A percentile compares a stretch with the other conserved stretches of the same genome.
These are phyloP conservation scores for Coprinopsis marcescibilis DNA, from an alignment of 768 basidiomycete species.

Conservation along the genomic window DNA sequence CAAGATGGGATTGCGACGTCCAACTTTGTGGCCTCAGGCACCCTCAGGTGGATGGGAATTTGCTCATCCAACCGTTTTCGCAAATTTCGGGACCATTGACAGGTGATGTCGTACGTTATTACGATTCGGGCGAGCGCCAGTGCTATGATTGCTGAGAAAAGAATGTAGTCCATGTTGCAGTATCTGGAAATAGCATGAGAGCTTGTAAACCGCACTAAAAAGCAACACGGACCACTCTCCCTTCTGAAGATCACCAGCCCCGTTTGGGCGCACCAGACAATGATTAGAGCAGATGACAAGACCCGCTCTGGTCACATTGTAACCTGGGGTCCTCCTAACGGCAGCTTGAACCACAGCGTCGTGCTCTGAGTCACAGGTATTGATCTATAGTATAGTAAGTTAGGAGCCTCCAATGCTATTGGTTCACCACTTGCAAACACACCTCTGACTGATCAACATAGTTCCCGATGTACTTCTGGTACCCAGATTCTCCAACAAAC, in stretches of 20 bases:
- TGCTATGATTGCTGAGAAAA: conserved; percentile 17
- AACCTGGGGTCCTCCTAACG: conserved; percentile 19
- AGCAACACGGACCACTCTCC: conserved; percentile 26
- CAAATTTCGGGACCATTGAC: conserved; percentile 24
- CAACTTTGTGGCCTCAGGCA: conserved; percentile 1
- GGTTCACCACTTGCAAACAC: conserved; percentile 5
- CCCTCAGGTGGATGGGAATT: conserved; percentile 10
- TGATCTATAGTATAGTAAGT: neutral
- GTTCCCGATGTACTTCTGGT: neutral
- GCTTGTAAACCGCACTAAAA: neutral
- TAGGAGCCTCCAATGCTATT: neutral
- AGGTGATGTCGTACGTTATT: conserved; percentile 28
- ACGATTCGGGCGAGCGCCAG: conserved; percentile 12
- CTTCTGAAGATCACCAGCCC: conserved; percentile 25
- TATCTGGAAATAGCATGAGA: conserved; percentile 18
- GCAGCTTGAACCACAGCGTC: conserved; percentile 22
- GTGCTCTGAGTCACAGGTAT: conserved; percentile 15
- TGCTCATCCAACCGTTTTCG: conserved; percentile 10
- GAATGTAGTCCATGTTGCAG: conserved; percentile 31
- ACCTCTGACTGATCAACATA: conserved; percentile 1
- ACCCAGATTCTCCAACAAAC: conserved; percentile 3
- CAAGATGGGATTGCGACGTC: conserved; percentile 20
- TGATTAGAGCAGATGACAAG: conserved; percentile 21
- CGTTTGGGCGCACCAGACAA: conserved; percentile 18
- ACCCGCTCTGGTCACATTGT: conserved; percentile 19